Evolutionary conservation across 495 filamentous ascomycete genomes (phyloP), one percentile per base, ranked within the genome.

Genomic region (Oidiodendron maius): DNA sequence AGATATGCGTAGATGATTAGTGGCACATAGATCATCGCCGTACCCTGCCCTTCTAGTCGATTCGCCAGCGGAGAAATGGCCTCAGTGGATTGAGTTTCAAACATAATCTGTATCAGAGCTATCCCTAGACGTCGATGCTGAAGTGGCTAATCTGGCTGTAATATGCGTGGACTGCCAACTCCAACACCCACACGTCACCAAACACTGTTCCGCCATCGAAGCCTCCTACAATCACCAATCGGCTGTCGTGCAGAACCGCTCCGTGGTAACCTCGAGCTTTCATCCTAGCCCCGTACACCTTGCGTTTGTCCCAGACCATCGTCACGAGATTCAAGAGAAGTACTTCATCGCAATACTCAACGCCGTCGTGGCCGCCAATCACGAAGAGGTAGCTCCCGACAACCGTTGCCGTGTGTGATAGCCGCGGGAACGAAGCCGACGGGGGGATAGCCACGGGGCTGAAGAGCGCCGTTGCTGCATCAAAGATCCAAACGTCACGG

Each of bases 71-170:
- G n/a, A n/a, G n/a, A n/a, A n/a, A n/a, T n/a, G n/a, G n/a, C n/a
- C n/a, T n/a, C n/a, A n/a, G n/a, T n/a, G n/a, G n/a, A n/a, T n/a
- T n/a, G n/a, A n/a, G n/a, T n/a, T n/a, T n/a, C n/a, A n/a, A n/a
- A n/a, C n/a, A n/a, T n/a, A n/a, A n/a, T n/a, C n/a, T n/a, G n/a
- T n/a, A n/a, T n/a, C n/a, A n/a, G n/a, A n/a, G n/a, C 24, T 18
- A 24, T 12, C 28, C 18, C 18, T 64, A 83, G 30, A 83, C 77
- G 59, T 82, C 80, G 50, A 83, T 82, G 12, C 67, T 75, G 48
- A 84, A 84, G 59, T 83, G 77, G 53, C 76, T 80, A 57, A 84
- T 84, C 57, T 84, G 80, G 40, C 77, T 80, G 50, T 83, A 84
- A 55, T 84, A 84, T 24, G 80, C 73, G 53, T 81, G 79, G 4